Evolutionary conservation across 2,329 filamentous ascomycete genomes (phyloP).

Genomic region (Fusarium newnesense): DNA sequence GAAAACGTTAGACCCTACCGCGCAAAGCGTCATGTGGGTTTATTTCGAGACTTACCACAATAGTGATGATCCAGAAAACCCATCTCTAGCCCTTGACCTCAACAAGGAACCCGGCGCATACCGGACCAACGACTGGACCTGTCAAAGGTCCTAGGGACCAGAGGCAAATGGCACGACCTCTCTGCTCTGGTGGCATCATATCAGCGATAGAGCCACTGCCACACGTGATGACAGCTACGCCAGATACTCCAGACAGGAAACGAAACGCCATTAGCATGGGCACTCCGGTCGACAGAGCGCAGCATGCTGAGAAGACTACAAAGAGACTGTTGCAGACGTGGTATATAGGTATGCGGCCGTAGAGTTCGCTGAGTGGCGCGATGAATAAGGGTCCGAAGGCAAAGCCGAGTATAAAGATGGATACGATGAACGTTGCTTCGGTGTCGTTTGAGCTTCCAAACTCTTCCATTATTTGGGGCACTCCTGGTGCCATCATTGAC

Average conservation of each 20-base stretch:
- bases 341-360: constrained; percentile 57
- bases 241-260: constrained; percentile 63
- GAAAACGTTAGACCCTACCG: not conserved
- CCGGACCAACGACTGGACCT: constrained; percentile 52
- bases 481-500: constrained; percentile 71
- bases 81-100: constrained; percentile 69
- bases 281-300: constrained; percentile 52
- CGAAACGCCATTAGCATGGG: constrained; percentile 58
- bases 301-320: constrained; percentile 51
- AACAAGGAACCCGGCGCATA: constrained; percentile 69
- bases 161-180: constrained; percentile 60
- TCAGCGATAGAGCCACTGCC: constrained; percentile 61
- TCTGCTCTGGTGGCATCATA: constrained; percentile 47
- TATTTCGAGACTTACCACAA: constrained; percentile 48
- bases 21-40: not conserved
- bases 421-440: constrained; percentile 46
- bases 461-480: constrained; percentile 67
- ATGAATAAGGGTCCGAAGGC: constrained; percentile 59
- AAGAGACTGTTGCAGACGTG: constrained; percentile 53
- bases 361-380: constrained; percentile 61
- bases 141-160: constrained; percentile 64
- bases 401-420: constrained; percentile 64
- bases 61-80: constrained; percentile 71
- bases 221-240: constrained; percentile 63
- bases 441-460: constrained; percentile 51